These are phyloP conservation scores for Mediolabrus comicus DNA, from an alignment of 108 stramenopile species.

Conservation along the genomic window DNA sequence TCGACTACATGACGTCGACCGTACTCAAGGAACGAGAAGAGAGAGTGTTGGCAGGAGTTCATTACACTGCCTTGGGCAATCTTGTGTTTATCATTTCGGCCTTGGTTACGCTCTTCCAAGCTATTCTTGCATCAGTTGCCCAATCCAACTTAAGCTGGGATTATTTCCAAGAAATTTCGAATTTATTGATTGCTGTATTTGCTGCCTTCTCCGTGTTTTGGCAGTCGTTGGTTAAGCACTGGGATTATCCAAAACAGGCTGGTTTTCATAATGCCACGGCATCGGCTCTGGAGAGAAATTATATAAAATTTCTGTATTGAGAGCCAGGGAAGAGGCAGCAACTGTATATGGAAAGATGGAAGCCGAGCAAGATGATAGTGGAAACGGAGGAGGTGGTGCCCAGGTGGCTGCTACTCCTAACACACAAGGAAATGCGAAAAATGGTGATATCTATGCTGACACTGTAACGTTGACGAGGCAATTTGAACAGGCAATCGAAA, in stretches of 20 bases:
- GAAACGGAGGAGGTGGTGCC: not conserved
- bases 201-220: constrained; percentile 4
- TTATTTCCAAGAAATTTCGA: not conserved
- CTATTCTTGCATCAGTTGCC: not conserved
- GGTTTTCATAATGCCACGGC: not conserved
- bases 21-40: not conserved
- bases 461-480: not conserved
- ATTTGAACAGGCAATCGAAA: not conserved
- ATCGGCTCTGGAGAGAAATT: not conserved
- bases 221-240: constrained; percentile 2
- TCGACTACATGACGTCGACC: not conserved
- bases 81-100: not conserved
- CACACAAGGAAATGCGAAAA: not conserved
- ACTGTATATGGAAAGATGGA: not conserved
- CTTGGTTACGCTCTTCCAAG: not conserved
- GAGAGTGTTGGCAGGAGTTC: not conserved
- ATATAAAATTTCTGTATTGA: not conserved
- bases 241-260: not conserved
- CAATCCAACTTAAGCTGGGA: not conserved
- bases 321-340: not conserved
- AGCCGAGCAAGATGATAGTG: not conserved
- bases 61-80: not conserved
- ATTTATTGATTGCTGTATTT: not conserved
- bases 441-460: not conserved
- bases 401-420: not conserved